Conservation (phyloP, 768 basidiomycete genomes). For the Russula sp. region DNA sequence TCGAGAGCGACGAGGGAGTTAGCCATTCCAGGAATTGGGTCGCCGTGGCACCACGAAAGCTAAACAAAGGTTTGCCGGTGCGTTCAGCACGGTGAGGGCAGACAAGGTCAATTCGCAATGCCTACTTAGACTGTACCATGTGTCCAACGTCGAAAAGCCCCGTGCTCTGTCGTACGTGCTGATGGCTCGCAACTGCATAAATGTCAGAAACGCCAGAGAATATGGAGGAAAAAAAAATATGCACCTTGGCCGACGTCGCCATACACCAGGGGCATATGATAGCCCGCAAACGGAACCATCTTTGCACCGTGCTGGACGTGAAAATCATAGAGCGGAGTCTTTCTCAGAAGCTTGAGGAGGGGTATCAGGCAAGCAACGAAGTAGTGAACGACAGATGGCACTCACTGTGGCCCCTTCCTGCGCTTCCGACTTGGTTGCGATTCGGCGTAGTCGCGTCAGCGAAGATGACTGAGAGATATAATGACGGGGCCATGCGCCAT, state of each 20-base stretch:
- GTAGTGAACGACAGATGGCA: background rate
- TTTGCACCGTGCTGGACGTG: slow-evolving; percentile 79
- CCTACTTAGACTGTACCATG: slow-evolving; percentile 91
- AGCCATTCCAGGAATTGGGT: slow-evolving; percentile 84
- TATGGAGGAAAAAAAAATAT: slow-evolving; percentile 24
- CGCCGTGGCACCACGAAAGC: slow-evolving; percentile 75
- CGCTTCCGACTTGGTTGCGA: slow-evolving; percentile 5
- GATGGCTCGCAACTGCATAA: slow-evolving; percentile 75
- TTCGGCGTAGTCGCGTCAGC: background rate
- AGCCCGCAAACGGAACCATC: slow-evolving; percentile 97
- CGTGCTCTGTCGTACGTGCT: slow-evolving; percentile 73
- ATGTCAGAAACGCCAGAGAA: background rate
- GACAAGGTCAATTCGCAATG: background rate
- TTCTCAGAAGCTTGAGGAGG: slow-evolving; percentile 32
- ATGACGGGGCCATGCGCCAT: no score
- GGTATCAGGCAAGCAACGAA: background rate
- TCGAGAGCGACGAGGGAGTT: slow-evolving; percentile 73
- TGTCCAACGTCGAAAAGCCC: slow-evolving; percentile 97
- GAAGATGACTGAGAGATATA: background rate
- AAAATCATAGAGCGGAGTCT: slow-evolving; percentile 84
- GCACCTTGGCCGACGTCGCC: slow-evolving; percentile 73
- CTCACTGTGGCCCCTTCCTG: background rate
- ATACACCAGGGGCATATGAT: slow-evolving; percentile 88
- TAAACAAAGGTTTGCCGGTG: slow-evolving; percentile 29
- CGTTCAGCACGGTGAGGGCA: background rate